These are phyloP conservation scores for Aphanomyces cochlioides DNA, from an alignment of 352 stramenopile genomes.

Conservation along the genomic window DNA sequence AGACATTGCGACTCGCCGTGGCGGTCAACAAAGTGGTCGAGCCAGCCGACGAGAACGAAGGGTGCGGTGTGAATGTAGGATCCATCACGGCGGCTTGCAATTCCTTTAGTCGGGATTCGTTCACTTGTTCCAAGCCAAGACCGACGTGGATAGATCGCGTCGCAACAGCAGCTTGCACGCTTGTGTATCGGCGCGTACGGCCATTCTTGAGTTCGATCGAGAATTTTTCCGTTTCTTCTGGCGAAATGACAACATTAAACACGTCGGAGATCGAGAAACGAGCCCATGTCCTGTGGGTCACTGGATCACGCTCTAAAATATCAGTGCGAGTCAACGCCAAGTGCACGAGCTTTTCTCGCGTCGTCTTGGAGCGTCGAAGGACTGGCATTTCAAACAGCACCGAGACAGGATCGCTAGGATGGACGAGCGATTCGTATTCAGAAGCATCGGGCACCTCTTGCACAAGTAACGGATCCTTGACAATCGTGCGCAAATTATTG, in stretches of 20 bases:
- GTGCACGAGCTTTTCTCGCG: slow-evolving; percentile 63
- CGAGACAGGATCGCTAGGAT: slow-evolving; percentile 74
- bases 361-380: slow-evolving; percentile 81
- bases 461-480: slow-evolving; percentile 74
- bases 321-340: slow-evolving; percentile 63
- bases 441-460: slow-evolving; percentile 80
- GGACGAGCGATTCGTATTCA: slow-evolving; percentile 78
- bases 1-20: slow-evolving; percentile 73
- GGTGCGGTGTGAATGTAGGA: slow-evolving; percentile 38
- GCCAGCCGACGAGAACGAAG: slow-evolving; percentile 70
- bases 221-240: slow-evolving; percentile 52
- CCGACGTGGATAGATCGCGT: slow-evolving; percentile 72
- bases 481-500: slow-evolving; percentile 83
- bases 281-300: slow-evolving; percentile 62
- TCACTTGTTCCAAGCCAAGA: slow-evolving; percentile 56
- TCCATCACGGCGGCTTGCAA: slow-evolving; percentile 56
- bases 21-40: slow-evolving; percentile 69
- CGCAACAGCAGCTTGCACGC: slow-evolving; percentile 56
- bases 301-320: slow-evolving; percentile 71
- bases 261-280: slow-evolving; percentile 71
- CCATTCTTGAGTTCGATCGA: slow-evolving; percentile 81
- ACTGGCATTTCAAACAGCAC: slow-evolving; percentile 83
- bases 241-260: slow-evolving; percentile 85
- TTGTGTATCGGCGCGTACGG: slow-evolving; percentile 69
- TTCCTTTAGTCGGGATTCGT: slow-evolving; percentile 56